Conservation (phyloP, 305 asterid species). For the Fraxinus paxiana region DNA sequence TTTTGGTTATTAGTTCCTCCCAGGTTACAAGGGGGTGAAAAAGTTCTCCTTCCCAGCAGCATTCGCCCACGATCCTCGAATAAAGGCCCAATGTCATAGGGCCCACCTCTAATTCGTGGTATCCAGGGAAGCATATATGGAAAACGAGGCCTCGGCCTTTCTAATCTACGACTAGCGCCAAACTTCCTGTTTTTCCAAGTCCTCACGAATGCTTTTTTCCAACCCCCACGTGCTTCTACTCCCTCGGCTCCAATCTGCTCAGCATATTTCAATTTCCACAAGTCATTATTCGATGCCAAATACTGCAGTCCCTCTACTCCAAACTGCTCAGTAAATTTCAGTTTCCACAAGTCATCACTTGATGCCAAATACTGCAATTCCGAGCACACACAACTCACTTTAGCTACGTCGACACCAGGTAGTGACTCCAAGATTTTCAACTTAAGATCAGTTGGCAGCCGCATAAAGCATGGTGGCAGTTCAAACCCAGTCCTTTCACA, state of each 20-base stretch:
- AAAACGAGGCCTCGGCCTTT: slow-evolving; percentile 27
- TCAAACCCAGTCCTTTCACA: slow-evolving; percentile 57
- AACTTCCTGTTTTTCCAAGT: slow-evolving; percentile 31
- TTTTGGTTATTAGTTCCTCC: slow-evolving; percentile 12
- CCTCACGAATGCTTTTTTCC: slow-evolving; percentile 59
- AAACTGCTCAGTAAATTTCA: slow-evolving; percentile 53
- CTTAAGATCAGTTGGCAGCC: slow-evolving; percentile 74
- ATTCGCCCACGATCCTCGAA: slow-evolving; percentile 11
- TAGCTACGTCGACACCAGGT: slow-evolving; percentile 65
- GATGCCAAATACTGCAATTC: slow-evolving; percentile 61
- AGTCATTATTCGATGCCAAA: slow-evolving; percentile 58
- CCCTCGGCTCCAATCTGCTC: slow-evolving; percentile 44
- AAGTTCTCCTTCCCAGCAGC: slow-evolving; percentile 12
- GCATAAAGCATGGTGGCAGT: slow-evolving; percentile 80
- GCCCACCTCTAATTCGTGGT: slow-evolving; percentile 43
- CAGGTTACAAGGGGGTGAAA: slow-evolving; percentile 34
- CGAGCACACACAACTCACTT: slow-evolving; percentile 49
- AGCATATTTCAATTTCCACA: slow-evolving; percentile 61
- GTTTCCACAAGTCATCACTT: slow-evolving; percentile 73
- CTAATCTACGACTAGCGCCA: slow-evolving; percentile 18
- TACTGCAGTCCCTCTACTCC: slow-evolving; percentile 35
- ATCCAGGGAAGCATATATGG: slow-evolving; percentile 30
- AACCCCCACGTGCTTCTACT: slow-evolving; percentile 33
- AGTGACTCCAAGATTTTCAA: slow-evolving; percentile 59
- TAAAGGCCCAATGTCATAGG: slow-evolving; percentile 29